Evolutionary conservation across 169 alveolate genomes (phyloP).

Genomic region (Plasmodium vivax): DNA sequence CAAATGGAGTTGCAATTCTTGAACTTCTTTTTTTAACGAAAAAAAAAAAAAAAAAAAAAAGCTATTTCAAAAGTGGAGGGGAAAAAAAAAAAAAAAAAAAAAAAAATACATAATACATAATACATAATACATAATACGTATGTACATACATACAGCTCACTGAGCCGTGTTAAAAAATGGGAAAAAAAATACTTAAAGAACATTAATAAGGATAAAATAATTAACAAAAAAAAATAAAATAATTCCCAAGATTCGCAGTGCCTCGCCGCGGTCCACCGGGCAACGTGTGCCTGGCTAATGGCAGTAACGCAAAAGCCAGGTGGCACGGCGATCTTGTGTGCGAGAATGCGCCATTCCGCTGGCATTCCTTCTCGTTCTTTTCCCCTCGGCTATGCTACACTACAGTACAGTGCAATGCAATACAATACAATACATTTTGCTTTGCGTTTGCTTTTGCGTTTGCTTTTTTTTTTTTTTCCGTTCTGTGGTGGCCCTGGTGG

Average conservation of each 20-base stretch:
- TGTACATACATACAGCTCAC: too few relatives aligned
- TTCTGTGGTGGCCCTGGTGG: background rate
- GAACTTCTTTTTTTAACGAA: background rate
- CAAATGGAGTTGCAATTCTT: conserved; percentile 11
- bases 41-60: conserved; percentile 13
- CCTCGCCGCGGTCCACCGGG: background rate
- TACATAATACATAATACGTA: too few relatives aligned
- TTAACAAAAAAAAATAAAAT: background rate
- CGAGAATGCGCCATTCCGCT: background rate
- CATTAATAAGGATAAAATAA: background rate
- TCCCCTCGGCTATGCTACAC: background rate
- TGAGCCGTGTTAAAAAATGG: background rate
- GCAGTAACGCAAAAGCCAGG: background rate
- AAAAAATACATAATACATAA: too few relatives aligned
- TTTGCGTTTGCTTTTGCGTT: background rate
- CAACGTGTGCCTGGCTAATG: background rate
- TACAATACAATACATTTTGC: too few relatives aligned
- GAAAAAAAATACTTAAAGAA: conserved; percentile 10
- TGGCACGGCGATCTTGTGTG: background rate
- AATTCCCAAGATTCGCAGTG: background rate
- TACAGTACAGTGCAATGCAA: too few relatives aligned
- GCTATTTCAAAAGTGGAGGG: too few relatives aligned
- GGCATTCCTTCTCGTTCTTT: background rate
- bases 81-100: too few relatives aligned
- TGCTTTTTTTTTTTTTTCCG: background rate